phyloP scores from a whole-genome alignment of 495 filamentous ascomycete species.

The Neurospora sp. region DNA sequence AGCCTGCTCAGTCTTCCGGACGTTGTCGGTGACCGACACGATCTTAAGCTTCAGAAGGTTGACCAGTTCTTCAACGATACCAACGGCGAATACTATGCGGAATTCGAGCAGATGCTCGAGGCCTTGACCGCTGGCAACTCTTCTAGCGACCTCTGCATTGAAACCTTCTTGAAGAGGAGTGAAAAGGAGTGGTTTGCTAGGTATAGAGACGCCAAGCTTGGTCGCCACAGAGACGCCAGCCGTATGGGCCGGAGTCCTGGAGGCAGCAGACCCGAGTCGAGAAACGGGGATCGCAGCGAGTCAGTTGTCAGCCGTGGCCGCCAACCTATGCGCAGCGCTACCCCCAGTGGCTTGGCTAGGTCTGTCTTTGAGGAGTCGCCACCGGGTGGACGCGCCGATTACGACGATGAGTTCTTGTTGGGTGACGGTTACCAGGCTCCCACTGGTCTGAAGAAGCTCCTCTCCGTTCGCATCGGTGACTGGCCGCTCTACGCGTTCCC shows the following conservation, averaged over 20 bases:
- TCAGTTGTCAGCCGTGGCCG: constrained; percentile 22
- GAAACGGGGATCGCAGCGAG: constrained; percentile 15
- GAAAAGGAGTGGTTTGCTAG: constrained; percentile 57
- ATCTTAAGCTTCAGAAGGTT: constrained; percentile 54
- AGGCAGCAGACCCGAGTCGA: constrained; percentile 16
- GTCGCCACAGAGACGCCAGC: constrained; percentile 15
- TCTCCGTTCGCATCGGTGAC: constrained; percentile 38
- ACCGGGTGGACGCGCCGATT: constrained; percentile 1
- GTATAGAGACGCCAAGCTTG: constrained; percentile 50
- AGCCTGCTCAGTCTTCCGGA: constrained; percentile 40
- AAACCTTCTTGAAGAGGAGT: constrained; percentile 49
- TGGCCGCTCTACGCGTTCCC: constrained; percentile 69
- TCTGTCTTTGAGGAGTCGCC: constrained; percentile 23
- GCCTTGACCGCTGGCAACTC: constrained; percentile 44
- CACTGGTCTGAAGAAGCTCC: constrained; percentile 47
- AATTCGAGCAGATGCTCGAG: constrained; percentile 47
- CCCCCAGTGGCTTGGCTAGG: constrained; percentile 18
- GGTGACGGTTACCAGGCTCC: constrained; percentile 57
- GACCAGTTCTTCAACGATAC: constrained; percentile 61
- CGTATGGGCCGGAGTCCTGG: constrained; percentile 5
- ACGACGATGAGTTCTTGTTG: constrained; percentile 48
- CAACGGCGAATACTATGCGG: constrained; percentile 44
- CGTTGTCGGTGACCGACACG: constrained; percentile 51
- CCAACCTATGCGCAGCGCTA: constrained; percentile 21
- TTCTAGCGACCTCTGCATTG: constrained; percentile 48